These are phyloP conservation scores for Sarcocystis neurona DNA, from an alignment of 169 alveolate genomes.

Conservation along the genomic window DNA sequence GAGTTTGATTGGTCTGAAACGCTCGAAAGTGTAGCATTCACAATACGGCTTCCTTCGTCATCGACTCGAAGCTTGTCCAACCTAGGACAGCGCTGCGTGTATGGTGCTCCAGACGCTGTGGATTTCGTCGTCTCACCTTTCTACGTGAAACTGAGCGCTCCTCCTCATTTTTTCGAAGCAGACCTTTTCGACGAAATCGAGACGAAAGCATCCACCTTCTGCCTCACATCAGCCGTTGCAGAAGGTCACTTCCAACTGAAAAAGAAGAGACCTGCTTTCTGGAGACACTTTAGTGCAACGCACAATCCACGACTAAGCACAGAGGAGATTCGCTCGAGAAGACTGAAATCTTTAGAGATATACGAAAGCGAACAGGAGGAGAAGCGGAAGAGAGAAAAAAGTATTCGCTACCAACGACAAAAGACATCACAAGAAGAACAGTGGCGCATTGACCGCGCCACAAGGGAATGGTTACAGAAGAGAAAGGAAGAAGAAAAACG, in stretches of 20 bases:
- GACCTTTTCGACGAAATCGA: constrained; percentile 21
- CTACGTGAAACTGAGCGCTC: constrained; percentile 2
- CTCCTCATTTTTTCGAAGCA: constrained; percentile 22
- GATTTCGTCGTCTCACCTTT: constrained; percentile 5
- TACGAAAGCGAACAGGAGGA: not conserved
- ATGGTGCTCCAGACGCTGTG: too few species aligned
- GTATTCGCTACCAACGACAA: not conserved
- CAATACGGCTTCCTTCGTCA: not conserved
- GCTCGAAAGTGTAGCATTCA: not conserved
- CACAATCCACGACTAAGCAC: not conserved
- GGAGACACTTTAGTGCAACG: not conserved
- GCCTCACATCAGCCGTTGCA: not conserved
- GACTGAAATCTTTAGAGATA: not conserved
- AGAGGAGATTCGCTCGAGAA: not conserved
- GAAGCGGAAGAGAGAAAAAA: not conserved
- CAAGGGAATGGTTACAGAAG: not conserved
- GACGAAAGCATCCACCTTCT: not conserved
- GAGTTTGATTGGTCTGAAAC: constrained; percentile 11
- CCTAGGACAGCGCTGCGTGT: not conserved
- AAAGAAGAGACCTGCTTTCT: not conserved
- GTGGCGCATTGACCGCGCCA: constrained; percentile 14
- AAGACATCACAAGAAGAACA: constrained; percentile 6
- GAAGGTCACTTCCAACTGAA: not conserved
- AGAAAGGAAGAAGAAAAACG: not conserved
- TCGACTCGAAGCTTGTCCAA: not conserved